phyloP scores from a whole-genome alignment of 305 asterid species.

The Fraxinus velutina region DNA sequence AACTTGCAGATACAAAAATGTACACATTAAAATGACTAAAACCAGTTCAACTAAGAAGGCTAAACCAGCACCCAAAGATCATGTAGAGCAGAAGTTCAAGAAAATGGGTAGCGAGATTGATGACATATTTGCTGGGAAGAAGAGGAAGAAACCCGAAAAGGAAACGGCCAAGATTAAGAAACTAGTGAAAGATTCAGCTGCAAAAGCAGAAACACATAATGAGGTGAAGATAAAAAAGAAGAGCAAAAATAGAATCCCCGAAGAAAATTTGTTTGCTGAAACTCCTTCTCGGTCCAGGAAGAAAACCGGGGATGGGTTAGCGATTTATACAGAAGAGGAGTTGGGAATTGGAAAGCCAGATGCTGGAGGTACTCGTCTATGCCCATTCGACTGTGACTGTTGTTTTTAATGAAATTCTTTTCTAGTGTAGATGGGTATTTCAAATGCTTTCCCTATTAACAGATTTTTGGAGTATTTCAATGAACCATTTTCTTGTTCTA shows the following conservation, averaged over 20 bases:
- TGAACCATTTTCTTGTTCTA: neutral
- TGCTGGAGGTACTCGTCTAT: slow-evolving; percentile 70
- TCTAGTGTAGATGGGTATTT: neutral
- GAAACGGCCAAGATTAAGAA: slow-evolving; percentile 6
- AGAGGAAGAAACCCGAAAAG: slow-evolving; percentile 38
- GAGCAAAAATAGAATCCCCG: slow-evolving; percentile 9
- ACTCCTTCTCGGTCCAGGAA: slow-evolving; percentile 32
- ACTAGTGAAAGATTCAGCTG: slow-evolving; percentile 18
- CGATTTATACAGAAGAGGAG: slow-evolving; percentile 66
- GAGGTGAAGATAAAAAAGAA: slow-evolving; percentile 26
- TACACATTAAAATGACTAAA: neutral
- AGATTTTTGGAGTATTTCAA: neutral
- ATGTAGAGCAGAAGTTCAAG: slow-evolving; percentile 11
- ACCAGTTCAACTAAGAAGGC: neutral
- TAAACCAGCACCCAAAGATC: neutral
- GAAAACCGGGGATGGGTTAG: slow-evolving; percentile 65
- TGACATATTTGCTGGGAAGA: slow-evolving; percentile 55
- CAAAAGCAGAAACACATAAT: slow-evolving; percentile 23
- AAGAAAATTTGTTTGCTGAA: slow-evolving; percentile 10
- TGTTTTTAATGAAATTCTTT: slow-evolving; percentile 49
- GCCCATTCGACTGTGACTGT: slow-evolving; percentile 83
- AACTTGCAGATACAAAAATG: neutral
- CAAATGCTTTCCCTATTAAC: neutral
- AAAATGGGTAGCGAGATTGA: slow-evolving; percentile 54
- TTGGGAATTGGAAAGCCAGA: slow-evolving; percentile 50